These are phyloP conservation scores for Heterobasidion occidentale DNA, from an alignment of 1,284 basidiomycete genomes.

Conservation along the genomic window DNA sequence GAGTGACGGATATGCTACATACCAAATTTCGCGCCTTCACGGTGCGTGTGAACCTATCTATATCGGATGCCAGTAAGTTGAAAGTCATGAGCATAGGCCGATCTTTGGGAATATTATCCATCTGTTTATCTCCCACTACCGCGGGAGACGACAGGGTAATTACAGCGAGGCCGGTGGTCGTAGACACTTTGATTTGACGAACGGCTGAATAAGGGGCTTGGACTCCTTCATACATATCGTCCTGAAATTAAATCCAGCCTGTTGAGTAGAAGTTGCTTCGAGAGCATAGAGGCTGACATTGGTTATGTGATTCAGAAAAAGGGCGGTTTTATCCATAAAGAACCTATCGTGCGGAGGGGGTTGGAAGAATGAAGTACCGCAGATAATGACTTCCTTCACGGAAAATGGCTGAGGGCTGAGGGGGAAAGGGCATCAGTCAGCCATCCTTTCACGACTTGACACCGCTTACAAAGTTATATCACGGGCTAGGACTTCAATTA, in stretches of 20 bases:
- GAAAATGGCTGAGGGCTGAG: conserved; percentile 54
- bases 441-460: not conserved
- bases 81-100: conserved; percentile 27
- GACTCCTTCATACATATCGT: conserved; percentile 33
- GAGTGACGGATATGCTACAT: not conserved
- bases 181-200: conserved; percentile 25
- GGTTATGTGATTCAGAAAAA: conserved; percentile 42
- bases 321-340: conserved; percentile 41
- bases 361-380: conserved; percentile 25
- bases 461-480: conserved; percentile 41
- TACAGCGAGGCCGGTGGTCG: conserved; percentile 20
- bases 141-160: conserved; percentile 30
- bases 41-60: conserved; percentile 30
- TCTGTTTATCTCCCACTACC: conserved; percentile 23
- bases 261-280: not conserved
- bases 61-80: conserved; percentile 22
- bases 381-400: conserved; percentile 31
- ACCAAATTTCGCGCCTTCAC: conserved; percentile 38
- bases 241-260: conserved; percentile 16
- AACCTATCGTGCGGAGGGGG: conserved; percentile 32
- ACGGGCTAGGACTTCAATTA: conserved; percentile 40
- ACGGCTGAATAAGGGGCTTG: conserved; percentile 37
- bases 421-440: conserved; percentile 4
- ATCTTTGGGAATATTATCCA: conserved; percentile 16
- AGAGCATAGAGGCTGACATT: conserved; percentile 20